A percentile compares a stretch with the other conserved stretches of the same genome.
phyloP scores from a whole-genome alignment of 352 stramenopile species.

The Pythium coloratum region DNA sequence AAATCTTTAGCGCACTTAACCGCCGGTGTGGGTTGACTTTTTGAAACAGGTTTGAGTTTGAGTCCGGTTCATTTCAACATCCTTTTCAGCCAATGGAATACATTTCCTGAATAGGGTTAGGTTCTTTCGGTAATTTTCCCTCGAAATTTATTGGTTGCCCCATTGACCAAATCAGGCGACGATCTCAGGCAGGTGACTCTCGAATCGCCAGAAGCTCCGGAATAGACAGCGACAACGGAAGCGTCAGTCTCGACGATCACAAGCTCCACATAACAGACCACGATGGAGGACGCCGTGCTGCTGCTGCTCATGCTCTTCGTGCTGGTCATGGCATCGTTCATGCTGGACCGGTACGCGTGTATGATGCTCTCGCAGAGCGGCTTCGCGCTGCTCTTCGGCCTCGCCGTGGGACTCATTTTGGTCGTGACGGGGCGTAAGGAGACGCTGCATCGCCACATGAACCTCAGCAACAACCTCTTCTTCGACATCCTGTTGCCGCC shows the following conservation, averaged over 20 bases:
- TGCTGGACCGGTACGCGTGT: conserved; percentile 82
- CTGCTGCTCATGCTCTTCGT: conserved; percentile 86
- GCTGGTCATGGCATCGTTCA: conserved; percentile 87
- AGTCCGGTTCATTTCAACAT: background rate
- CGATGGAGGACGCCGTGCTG: conserved; percentile 83
- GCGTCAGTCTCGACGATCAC: background rate
- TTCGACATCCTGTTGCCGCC: conserved; percentile 84
- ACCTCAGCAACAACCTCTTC: conserved; percentile 87
- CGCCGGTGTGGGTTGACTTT: background rate
- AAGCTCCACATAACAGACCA: background rate
- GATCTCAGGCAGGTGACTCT: conserved; percentile 3
- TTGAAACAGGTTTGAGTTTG: background rate
- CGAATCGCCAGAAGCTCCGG: background rate
- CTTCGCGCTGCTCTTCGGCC: conserved; percentile 81
- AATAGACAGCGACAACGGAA: background rate
- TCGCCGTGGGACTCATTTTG: conserved; percentile 69
- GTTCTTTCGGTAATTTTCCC: conserved; percentile 2
- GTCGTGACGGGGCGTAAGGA: conserved; percentile 66
- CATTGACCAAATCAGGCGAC: conserved; percentile 6
- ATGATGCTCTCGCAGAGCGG: conserved; percentile 87
- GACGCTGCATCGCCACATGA: conserved; percentile 73
- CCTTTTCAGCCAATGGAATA: conserved; percentile 11
- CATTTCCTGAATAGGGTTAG: conserved; percentile 4
- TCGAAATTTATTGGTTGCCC: background rate
- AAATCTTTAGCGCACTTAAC: background rate